Percentiles rank a stretch among this genome's conserved stretches.
These are phyloP conservation scores for Cystobasidium sp. DNA, from an alignment of 1,284 basidiomycete genomes.

Conservation along the genomic window DNA sequence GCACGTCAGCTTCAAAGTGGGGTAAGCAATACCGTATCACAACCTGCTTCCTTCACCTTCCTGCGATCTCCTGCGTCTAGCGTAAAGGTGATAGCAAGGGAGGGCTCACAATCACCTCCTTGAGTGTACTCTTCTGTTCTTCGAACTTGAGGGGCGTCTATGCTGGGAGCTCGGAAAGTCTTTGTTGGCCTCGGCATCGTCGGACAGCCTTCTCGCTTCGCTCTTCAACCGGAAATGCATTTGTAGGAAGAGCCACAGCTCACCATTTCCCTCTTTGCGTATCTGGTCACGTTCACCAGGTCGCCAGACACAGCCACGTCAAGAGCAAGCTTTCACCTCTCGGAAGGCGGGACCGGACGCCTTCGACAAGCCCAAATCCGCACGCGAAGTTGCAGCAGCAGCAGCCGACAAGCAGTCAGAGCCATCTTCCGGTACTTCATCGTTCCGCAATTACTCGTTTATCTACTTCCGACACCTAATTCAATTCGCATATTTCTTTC, in stretches of 20 bases:
- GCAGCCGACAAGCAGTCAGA: conserved; percentile 1
- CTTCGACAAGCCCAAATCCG: conserved; percentile 4
- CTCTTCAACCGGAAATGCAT: background rate
- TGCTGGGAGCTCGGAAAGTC: too few relatives aligned
- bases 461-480: conserved; percentile 2
- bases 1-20: conserved; percentile 3
- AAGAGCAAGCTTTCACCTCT: conserved; percentile 11
- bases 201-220: too few relatives aligned
- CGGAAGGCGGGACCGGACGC: background rate
- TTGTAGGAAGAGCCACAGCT: background rate
- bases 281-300: background rate
- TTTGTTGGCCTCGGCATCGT: too few relatives aligned
- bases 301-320: conserved; percentile 1
- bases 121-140: too few relatives aligned
- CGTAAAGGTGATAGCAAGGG: too few relatives aligned
- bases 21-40: conserved; percentile 19
- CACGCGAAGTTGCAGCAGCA: conserved; percentile 19
- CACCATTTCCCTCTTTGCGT: background rate
- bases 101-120: too few relatives aligned
- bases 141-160: too few relatives aligned
- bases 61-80: too few relatives aligned
- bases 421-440: conserved; percentile 6
- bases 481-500: background rate
- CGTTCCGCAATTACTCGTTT: background rate
- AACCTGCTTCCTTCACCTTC: background rate